Percentiles rank a stretch among this genome's conserved stretches.
Conservation (phyloP, 441 rosid species). For the Dalechampia spathulata region DNA sequence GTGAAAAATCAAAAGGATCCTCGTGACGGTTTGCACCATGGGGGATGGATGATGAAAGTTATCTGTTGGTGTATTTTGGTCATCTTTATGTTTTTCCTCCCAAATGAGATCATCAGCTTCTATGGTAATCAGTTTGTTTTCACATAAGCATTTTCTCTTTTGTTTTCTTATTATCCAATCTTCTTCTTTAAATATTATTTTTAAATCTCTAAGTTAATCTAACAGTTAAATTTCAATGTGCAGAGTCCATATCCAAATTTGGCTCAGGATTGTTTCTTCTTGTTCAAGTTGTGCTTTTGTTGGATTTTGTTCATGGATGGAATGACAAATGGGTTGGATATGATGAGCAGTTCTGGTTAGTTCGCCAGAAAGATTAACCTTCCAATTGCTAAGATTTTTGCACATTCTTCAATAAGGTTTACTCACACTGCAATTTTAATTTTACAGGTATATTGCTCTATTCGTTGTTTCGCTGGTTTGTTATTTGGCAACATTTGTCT, state of each 20-base stretch:
- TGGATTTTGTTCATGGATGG: constrained; percentile 98
- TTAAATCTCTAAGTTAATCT: background rate
- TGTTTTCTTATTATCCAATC: background rate
- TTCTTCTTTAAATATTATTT: background rate
- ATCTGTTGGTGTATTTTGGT: constrained; percentile 79
- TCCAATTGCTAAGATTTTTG: background rate
- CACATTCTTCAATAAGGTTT: background rate
- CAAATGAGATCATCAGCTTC: constrained; percentile 77
- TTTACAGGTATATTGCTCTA: constrained; percentile 65
- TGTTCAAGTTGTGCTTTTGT: constrained; percentile 91
- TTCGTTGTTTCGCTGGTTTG: constrained; percentile 75
- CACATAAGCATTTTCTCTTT: background rate
- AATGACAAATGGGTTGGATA: constrained; percentile 97
- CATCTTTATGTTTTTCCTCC: constrained; percentile 83
- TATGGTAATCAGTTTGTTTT: constrained; percentile 41
- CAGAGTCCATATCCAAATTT: constrained; percentile 82
- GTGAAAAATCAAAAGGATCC: constrained; percentile 89
- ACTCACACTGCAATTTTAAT: constrained; percentile 2
- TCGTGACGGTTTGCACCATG: constrained; percentile 87
- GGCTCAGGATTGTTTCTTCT: constrained; percentile 96
- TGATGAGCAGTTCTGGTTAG: constrained; percentile 93
- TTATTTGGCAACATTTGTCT: constrained; percentile 67
- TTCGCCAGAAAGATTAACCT: constrained; percentile 4
- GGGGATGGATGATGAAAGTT: constrained; percentile 96
- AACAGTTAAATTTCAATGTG: constrained; percentile 9